These are phyloP conservation scores for Kalmanozyma brasiliensis DNA, from an alignment of 1,284 basidiomycete genomes.

Conservation along the genomic window DNA sequence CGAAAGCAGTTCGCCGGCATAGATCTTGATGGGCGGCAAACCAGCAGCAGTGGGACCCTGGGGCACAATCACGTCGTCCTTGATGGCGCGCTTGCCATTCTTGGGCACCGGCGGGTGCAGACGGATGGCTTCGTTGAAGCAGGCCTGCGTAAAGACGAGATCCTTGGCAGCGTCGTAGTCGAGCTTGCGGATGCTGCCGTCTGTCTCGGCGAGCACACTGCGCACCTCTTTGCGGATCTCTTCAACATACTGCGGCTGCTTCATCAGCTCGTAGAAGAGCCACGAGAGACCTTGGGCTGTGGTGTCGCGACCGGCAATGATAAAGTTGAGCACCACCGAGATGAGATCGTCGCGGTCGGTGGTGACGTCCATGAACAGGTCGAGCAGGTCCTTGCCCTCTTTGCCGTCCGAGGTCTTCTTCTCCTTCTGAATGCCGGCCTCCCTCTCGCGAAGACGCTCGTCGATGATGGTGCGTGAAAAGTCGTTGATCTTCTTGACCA, in stretches of 20 bases:
- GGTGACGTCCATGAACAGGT: conserved; percentile 58
- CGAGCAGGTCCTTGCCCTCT: conserved; percentile 59
- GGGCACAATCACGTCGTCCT: conserved; percentile 55
- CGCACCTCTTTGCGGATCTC: conserved; percentile 49
- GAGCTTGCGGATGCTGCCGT: conserved; percentile 38
- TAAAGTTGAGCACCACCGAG: conserved; percentile 58
- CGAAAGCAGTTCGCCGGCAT: conserved; percentile 45
- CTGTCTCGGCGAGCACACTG: conserved; percentile 26
- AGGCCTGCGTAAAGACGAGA: conserved; percentile 54
- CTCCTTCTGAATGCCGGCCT: conserved; percentile 30
- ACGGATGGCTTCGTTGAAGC: conserved; percentile 55
- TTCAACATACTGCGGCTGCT: conserved; percentile 42
- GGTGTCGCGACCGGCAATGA: conserved; percentile 61
- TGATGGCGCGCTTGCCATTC: conserved; percentile 53
- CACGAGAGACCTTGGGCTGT: conserved; percentile 56
- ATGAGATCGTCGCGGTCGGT: conserved; percentile 53
- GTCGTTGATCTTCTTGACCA: conserved; percentile 54
- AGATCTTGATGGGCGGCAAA: conserved; percentile 54
- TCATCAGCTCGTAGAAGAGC: conserved; percentile 56
- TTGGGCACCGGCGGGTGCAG: conserved; percentile 59
- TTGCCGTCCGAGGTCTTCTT: conserved; percentile 40
- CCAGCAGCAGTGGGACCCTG: conserved; percentile 45
- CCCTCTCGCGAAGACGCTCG: conserved; percentile 38
- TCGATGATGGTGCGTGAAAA: conserved; percentile 61
- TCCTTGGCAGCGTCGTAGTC: conserved; percentile 52